These are phyloP conservation scores for Digitaria exilis DNA, from an alignment of 202 grass and related monocot genomes.

Conservation along the genomic window DNA sequence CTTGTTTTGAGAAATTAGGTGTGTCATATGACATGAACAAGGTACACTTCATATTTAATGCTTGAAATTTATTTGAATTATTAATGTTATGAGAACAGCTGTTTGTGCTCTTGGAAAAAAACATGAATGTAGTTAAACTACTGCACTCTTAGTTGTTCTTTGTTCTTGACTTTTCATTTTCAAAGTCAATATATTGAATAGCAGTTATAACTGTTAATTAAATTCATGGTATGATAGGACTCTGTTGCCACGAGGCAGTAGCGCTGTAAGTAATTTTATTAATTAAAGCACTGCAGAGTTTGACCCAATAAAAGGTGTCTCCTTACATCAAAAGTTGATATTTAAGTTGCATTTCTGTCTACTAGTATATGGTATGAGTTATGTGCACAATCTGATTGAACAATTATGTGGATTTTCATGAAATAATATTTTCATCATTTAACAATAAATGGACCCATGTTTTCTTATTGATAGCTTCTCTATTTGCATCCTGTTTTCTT, in stretches of 20 bases:
- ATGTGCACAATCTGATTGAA: constrained; percentile 2
- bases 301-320: constrained; percentile 3
- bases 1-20: constrained; percentile 82
- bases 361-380: neutral
- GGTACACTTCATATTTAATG: constrained; percentile 45
- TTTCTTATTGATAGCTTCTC: neutral
- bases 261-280: neutral
- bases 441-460: neutral
- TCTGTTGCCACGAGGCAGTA: neutral
- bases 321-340: neutral
- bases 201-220: neutral
- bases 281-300: constrained; percentile 3
- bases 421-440: neutral
- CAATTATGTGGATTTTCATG: neutral
- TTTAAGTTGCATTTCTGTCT: neutral
- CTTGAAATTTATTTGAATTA: neutral
- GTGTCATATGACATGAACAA: constrained; percentile 63
- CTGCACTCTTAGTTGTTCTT: too few relatives aligned
- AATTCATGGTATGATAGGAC: neutral
- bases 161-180: neutral
- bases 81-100: neutral
- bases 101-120: neutral
- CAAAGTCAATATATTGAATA: neutral
- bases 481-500: neutral
- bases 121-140: neutral